Base-by-base conservation (phyloP, 306 rosid species). In the Parietaria judaica region DNA sequence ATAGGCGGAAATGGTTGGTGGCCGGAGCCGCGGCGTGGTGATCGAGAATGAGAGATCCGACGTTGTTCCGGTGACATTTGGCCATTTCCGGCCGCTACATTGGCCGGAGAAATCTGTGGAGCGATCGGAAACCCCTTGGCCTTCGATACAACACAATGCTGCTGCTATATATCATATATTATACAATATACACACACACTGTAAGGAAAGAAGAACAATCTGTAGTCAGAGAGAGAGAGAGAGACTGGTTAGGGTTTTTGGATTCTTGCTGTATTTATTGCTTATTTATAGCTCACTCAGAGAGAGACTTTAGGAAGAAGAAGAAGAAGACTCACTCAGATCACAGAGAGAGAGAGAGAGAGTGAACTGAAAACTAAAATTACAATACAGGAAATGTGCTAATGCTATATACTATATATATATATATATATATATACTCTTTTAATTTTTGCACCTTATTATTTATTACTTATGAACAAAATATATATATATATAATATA, bases 21-120 rank as follows among this genome's bases (percentile, higher is more conserved):
- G 56, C 61, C 67, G 55, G 70, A 38, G 31, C 55, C 38, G 31
- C 13, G 73, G 39, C 38, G 62, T 23, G 60, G 47, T 82, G 79
- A 71, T 86, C 59, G 56, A 88, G 80, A 13, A 74, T 70, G 13
- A 86, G 14, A 60, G 99, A 86, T 72, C 77, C 94, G 61, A 63
- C 79, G 74, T 74, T 58, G 82, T 71, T 84, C 51, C 85, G 79
- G 66, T 79, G 85, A 78, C 77, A 86, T 75, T 79, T 74, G 14
- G 97, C 90, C 99, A 94, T 92, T 45, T 60, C 52, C 31, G 36
- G 8, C 36, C 17, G 81, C 83, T 74, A 79, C 86, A 80, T 73
- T 82, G 74, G 82, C 52, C 36, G 65, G 64, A 70, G 63, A 69
- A 49, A 49, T n/a, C 53, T 4, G 1, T 49, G 53, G 13, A n/a